Evolutionary conservation across 345 rosid species (phyloP).

Genomic region (Firmiana major): DNA sequence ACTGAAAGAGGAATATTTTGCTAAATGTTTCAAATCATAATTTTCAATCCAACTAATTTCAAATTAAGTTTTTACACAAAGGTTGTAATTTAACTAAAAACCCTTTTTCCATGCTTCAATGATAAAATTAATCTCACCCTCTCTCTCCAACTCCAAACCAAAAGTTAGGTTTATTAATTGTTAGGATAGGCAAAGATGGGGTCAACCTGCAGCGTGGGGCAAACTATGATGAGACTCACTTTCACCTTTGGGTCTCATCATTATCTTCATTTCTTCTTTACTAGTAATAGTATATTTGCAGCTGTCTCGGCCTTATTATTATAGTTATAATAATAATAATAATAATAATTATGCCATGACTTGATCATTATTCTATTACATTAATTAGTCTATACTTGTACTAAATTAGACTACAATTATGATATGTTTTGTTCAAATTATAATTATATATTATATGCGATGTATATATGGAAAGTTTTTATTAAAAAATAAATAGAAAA

Average conservation of each 20-base stretch:
- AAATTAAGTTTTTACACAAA: too few relatives aligned
- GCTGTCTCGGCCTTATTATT: background rate
- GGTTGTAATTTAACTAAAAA: too few relatives aligned
- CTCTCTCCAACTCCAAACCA: background rate
- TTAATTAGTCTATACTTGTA: background rate
- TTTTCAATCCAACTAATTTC: too few relatives aligned
- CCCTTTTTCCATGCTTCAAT: background rate
- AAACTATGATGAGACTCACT: conserved; percentile 26
- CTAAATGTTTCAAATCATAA: too few relatives aligned
- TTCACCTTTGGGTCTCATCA: conserved; percentile 21
- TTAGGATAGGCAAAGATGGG: conserved; percentile 11
- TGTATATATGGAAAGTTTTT: too few relatives aligned
- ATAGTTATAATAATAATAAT: background rate
- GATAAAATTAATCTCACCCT: background rate
- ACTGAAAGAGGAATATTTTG: too few relatives aligned
- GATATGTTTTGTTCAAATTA: background rate
- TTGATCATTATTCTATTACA: background rate
- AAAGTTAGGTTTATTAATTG: background rate
- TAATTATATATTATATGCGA: background rate
- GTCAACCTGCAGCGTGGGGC: conserved; percentile 9
- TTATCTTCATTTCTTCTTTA: background rate
- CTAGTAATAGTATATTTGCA: too few relatives aligned
- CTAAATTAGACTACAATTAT: background rate
- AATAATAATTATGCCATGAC: too few relatives aligned
- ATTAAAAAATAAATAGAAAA: too few relatives aligned